A percentile compares a stretch with the other conserved stretches of the same genome.
Conservation (phyloP, 306 rosid species). For the Glycine latifolia region DNA sequence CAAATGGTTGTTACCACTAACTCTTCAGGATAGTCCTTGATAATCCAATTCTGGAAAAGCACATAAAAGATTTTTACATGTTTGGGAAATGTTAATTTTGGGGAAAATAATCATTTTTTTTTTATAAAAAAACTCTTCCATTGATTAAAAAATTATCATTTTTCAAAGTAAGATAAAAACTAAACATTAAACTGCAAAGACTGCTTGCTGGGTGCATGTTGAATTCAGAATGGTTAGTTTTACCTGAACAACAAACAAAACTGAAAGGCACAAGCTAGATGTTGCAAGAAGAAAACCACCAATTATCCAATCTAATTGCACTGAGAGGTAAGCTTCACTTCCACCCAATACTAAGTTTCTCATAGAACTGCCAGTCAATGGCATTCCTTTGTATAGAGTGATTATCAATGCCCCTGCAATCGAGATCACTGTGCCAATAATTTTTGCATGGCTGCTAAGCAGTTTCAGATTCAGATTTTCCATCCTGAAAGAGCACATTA, state of each 20-base stretch:
- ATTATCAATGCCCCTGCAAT: slow-evolving; percentile 57
- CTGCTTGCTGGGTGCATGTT: not conserved
- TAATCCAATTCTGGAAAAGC: slow-evolving; percentile 49
- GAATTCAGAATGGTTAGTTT: not conserved
- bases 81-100: not conserved
- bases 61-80: not conserved
- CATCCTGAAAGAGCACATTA: slow-evolving; percentile 49
- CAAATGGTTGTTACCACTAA: slow-evolving; percentile 44
- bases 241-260: slow-evolving; percentile 54
- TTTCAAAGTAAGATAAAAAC: not conserved
- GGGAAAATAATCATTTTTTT: not conserved
- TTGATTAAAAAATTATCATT: not conserved
- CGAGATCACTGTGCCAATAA: slow-evolving; percentile 55
- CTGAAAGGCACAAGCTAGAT: slow-evolving; percentile 44
- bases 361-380: slow-evolving; percentile 27
- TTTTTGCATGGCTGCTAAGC: slow-evolving; percentile 52
- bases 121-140: not conserved
- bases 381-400: slow-evolving; percentile 59
- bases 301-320: slow-evolving; percentile 46
- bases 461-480: slow-evolving; percentile 54
- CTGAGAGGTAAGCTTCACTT: slow-evolving; percentile 22
- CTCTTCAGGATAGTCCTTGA: slow-evolving; percentile 55
- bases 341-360: too few relatives aligned
- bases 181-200: slow-evolving; percentile 6
- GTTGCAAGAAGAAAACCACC: slow-evolving; percentile 58